Percentiles rank a stretch among this genome's conserved stretches.
Evolutionary conservation across 495 filamentous ascomycete species (phyloP).

Genomic region (Neurospora sp.): DNA sequence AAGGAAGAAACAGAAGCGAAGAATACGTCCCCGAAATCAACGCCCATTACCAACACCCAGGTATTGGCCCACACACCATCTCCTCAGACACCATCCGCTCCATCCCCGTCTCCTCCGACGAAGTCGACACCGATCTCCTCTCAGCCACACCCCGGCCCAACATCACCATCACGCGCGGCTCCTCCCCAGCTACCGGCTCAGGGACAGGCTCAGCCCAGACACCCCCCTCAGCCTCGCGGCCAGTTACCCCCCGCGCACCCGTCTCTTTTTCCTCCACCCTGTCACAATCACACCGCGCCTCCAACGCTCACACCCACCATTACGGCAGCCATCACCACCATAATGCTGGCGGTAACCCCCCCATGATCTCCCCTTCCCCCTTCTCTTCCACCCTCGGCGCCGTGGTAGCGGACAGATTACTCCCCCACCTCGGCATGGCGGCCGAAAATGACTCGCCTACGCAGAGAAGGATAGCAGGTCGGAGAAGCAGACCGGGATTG

Average conservation of each 20-base stretch:
- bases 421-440: slow-evolving; percentile 21
- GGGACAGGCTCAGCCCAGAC: neutral
- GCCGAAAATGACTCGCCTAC: neutral
- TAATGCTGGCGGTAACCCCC: slow-evolving; percentile 2
- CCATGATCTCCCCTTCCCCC: slow-evolving; percentile 37
- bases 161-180: slow-evolving; percentile 1
- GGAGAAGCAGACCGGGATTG: slow-evolving; percentile 24
- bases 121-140: slow-evolving; percentile 6
- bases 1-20: neutral
- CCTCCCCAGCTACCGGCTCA: neutral
- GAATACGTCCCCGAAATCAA: neutral
- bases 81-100: slow-evolving; percentile 30
- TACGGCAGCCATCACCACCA: slow-evolving; percentile 14
- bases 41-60: slow-evolving; percentile 13
- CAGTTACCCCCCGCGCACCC: slow-evolving; percentile 18
- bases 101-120: slow-evolving; percentile 16
- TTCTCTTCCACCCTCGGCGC: slow-evolving; percentile 37
- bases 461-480: slow-evolving; percentile 11
- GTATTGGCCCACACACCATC: slow-evolving; percentile 17
- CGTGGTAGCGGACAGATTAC: slow-evolving; percentile 34
- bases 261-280: neutral
- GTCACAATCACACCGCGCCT: slow-evolving; percentile 3
- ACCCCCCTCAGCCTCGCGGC: slow-evolving; percentile 10
- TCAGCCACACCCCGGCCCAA: slow-evolving; percentile 11
- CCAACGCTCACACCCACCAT: slow-evolving; percentile 25